Evolutionary conservation across 164 flowering plant species (phyloP), one percentile per base, ranked within the genome.

Genomic region (Kalanchoe fedtschenkoi): DNA sequence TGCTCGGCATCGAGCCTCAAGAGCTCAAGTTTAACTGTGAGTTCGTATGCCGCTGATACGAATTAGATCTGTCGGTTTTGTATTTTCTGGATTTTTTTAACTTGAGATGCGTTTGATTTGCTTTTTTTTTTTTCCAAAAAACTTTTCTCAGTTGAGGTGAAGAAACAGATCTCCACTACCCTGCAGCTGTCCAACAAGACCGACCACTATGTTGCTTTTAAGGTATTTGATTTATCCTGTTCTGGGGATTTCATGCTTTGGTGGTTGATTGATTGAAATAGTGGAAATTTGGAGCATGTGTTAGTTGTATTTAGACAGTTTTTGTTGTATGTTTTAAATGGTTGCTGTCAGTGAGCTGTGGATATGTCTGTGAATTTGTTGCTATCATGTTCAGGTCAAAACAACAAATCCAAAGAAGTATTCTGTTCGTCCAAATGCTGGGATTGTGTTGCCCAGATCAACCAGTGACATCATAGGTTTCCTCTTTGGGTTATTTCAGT

Each of bases 321-420:
- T n/a, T n/a, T n/a, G 6, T 37, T 37, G 3, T 8, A 37, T 37
- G 1, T 37, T 37, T 1, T 42, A 14, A 24, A 11, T 1, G 0
- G 30, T 51, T 51, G 15, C 28, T 51, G 5, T 8, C 26, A 46
- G 15, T 51, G 1, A 26, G 32, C 24, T 51, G 56, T 24, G 32
- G 56, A 3, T 4, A 24, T 17, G 56, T 4, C 8, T 46, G 21
- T 19, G 30, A 47, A 10, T 14, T 47, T 29, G 55, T n/a, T n/a
- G 11, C 15, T 9, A 8, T 3, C 28, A 10, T 22, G 14, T 63
- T 63, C 69, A 86, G 92, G 89, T 86, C 30, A 86, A 86, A 76
- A 87, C 90, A 8, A 87, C 93, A 11, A 84, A 81, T 69, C 93
- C 93, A 0, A 84, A 84, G 80, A 84, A 83, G 73, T 87, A 87